Percentiles rank a stretch among this genome's conserved stretches.
These are phyloP conservation scores for Myriosclerotinia curreyana DNA, from an alignment of 2,329 filamentous ascomycete species.

Conservation along the genomic window DNA sequence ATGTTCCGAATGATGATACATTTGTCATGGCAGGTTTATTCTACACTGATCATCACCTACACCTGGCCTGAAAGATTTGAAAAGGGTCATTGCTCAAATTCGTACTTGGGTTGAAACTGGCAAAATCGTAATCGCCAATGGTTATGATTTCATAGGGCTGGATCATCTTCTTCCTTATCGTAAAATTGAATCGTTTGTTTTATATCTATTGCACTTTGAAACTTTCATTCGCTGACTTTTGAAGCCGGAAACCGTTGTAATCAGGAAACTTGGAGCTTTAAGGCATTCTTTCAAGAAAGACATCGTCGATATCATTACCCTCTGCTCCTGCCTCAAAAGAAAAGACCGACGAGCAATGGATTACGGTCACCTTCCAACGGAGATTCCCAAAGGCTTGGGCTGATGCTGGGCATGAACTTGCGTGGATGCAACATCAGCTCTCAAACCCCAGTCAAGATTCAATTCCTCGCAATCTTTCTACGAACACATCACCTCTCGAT, in stretches of 20 bases:
- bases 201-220: neutral
- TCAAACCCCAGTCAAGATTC: constrained; percentile 17
- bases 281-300: constrained; percentile 39
- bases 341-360: constrained; percentile 10
- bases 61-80: constrained; percentile 55
- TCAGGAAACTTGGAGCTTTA: constrained; percentile 45
- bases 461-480: constrained; percentile 28
- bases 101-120: constrained; percentile 41
- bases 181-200: constrained; percentile 46
- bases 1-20: constrained; percentile 56
- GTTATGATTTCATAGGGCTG: constrained; percentile 53
- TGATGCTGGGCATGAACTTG: constrained; percentile 51
- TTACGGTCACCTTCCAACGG: constrained; percentile 41
- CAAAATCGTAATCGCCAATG: constrained; percentile 42
- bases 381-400: constrained; percentile 50
- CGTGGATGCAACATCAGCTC: constrained; percentile 48
- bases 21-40: constrained; percentile 63
- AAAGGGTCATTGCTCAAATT: constrained; percentile 57
- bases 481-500: constrained; percentile 20
- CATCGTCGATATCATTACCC: constrained; percentile 3
- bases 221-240: constrained; percentile 19
- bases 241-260: constrained; percentile 36
- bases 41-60: constrained; percentile 53
- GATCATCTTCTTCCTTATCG: constrained; percentile 49
- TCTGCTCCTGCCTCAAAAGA: constrained; percentile 22